Evolutionary conservation across 805 yeast species (phyloP), one percentile per base, ranked within the genome.

Genomic region (Torulaspora gathmanii): DNA sequence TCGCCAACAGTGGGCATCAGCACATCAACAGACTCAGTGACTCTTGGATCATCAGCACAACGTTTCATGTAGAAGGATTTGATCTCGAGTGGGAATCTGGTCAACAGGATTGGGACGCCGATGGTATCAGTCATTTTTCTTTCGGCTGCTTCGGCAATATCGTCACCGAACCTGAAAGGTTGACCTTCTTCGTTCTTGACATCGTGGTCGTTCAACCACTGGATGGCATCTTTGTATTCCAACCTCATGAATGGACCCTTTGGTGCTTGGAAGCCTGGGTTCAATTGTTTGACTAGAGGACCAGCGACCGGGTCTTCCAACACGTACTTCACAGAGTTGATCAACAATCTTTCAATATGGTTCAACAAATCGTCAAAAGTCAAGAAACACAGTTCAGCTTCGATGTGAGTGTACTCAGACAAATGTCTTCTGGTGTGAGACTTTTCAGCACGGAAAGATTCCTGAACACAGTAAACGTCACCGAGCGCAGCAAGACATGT

Each of bases 1-100:
- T 93, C 99, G 66, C 99, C 99, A 47, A 93, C 99, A 58, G 87
- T 91, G 60, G 99, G 99, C 96, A 93, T 90, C 65, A 93, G 77
- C 29, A 93, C 96, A 70, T 93, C 99, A 36, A 93, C 99, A 41
- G 96, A 86, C 71, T 95, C 99, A 45, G 99, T 93, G 60, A 93
- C 97, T 63, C 96, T 79, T 49, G 83, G 83, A 63, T 91, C 98
- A 60, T 88, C 96, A 5, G 67, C 63, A 70, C 95, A 87, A 69
- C 82, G 87, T 72, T 85, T 81, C 99, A 93, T 93, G 83, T 93
- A 93, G 78, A 93, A 93, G 5, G 98, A 88, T 71, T 93, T 93
- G 74, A 93, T 87, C 69, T 84, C 96, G 42, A 88, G 87, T 43
- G 99, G 99, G 91, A 93, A 93, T 61, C 90, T 79, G 45, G 81